Evolutionary conservation across 2,329 filamentous ascomycete genomes (phyloP), one percentile per base, ranked within the genome.

Genomic region (Aspergillus tanneri): DNA sequence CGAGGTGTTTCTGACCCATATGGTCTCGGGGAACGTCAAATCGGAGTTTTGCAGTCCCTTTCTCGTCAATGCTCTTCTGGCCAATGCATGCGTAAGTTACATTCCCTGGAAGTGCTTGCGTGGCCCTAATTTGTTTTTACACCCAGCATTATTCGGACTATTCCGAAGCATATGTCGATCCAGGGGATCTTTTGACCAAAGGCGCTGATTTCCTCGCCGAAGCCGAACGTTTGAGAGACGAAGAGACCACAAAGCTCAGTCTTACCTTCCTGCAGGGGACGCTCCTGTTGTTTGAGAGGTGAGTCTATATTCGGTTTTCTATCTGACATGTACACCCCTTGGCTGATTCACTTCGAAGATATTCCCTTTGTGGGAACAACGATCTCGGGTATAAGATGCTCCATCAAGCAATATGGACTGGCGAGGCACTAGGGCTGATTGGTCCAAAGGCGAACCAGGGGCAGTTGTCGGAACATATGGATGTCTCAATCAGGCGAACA

Each of bases 41-140:
- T 85, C 83, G 0, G 77, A 84, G 4, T 90, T 95, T 70, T 96
- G 91, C 69, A 92, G 88, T 0, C 84, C 89, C 1, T 73, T 96
- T 50, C 74, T 96, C n/a, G 90, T 96, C 50, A 95, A 96, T 70
- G 87, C 90, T 3, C 90, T 96, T 78, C 77, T 96, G 39, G 86
- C 90, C 21, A 68, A 67, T 59, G 69, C 69, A 47, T 72, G 69
- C 56, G 69, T 72, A 54, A 43, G 68, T 62, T 9, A 25, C 18
- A 18, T 12, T 9, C 12, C 11, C 24, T 5, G 23, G 7, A 12
- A 7, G 5, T 10, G n/a, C 23, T 32, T 21, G 18, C 43, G n/a
- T 36, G 10, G n/a, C 5, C 23, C n/a, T 42, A 11, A 24, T 43
- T 40, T 5, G n/a, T 40, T 3, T 38, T n/a, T n/a, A n/a, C 24